These are phyloP conservation scores for Leccinum fibrillosum DNA, from an alignment of 768 basidiomycete genomes.

Conservation along the genomic window DNA sequence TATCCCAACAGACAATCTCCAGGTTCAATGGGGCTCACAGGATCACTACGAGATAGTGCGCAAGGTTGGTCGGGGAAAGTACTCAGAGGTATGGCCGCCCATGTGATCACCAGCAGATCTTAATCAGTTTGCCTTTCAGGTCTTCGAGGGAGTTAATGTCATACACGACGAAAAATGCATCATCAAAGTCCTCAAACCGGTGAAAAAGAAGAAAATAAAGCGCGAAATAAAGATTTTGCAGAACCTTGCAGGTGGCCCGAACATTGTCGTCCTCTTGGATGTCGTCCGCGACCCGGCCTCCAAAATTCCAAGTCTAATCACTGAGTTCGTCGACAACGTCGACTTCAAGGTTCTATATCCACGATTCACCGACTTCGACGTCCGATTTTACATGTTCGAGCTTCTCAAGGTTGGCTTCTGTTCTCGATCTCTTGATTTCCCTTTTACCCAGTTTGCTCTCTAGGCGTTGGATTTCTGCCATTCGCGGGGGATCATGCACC, in stretches of 20 bases:
- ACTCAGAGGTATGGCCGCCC: constrained; percentile 69
- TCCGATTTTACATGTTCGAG: constrained; percentile 95
- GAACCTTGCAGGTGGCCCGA: constrained; percentile 94
- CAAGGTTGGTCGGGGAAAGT: constrained; percentile 94
- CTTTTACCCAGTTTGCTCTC: background rate
- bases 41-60: constrained; percentile 98
- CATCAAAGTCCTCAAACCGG: constrained; percentile 97
- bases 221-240: constrained; percentile 98
- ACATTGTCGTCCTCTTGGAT: constrained; percentile 89
- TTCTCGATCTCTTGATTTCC: constrained; percentile 2
- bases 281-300: constrained; percentile 95
- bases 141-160: constrained; percentile 92
- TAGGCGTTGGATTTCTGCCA: constrained; percentile 97
- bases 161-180: constrained; percentile 92
- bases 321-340: constrained; percentile 97
- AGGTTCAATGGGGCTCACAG: constrained; percentile 96
- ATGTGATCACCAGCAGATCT: constrained; percentile 11
- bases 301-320: constrained; percentile 95
- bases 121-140: constrained; percentile 41
- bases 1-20: constrained; percentile 72
- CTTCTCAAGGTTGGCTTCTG: constrained; percentile 70
- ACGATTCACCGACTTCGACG: constrained; percentile 92
- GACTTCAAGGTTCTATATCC: constrained; percentile 98
- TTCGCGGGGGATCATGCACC: constrained; percentile 98
- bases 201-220: constrained; percentile 99